Conservation (phyloP, 1,139 yeast species). For the Taiozyma sp. region DNA sequence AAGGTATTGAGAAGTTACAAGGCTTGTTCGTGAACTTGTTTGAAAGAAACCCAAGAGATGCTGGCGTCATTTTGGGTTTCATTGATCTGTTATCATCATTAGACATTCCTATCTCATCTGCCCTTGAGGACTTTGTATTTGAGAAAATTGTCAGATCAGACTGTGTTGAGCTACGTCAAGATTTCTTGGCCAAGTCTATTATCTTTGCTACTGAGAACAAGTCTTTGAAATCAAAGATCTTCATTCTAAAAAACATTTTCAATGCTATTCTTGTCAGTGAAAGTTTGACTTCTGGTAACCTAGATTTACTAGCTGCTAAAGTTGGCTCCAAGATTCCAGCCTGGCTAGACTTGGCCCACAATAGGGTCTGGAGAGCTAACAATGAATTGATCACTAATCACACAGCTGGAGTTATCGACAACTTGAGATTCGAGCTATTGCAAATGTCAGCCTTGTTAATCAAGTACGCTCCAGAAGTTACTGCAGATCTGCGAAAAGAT, state of each 20-base stretch:
- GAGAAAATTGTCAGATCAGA: conserved; percentile 46
- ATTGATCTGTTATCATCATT: conserved; percentile 44
- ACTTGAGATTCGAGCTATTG: conserved; percentile 68
- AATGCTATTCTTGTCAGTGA: conserved; percentile 65
- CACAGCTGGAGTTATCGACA: conserved; percentile 67
- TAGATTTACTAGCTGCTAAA: conserved; percentile 41
- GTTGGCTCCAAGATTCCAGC: conserved; percentile 30
- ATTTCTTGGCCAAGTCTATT: conserved; percentile 48
- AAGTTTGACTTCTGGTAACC: conserved; percentile 43
- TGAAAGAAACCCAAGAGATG: conserved; percentile 30
- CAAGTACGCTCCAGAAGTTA: conserved; percentile 56
- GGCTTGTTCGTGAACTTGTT: conserved; percentile 45
- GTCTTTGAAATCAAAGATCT: conserved; percentile 52
- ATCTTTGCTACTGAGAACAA: conserved; percentile 41
- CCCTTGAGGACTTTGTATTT: conserved; percentile 54
- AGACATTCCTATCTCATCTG: conserved; percentile 41
- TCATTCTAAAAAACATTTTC: conserved; percentile 56
- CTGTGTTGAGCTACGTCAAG: conserved; percentile 42
- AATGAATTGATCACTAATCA: conserved; percentile 49
- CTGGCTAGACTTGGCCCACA: conserved; percentile 63
- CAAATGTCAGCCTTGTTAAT: conserved; percentile 78
- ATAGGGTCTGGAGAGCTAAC: conserved; percentile 67
- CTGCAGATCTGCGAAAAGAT: conserved; percentile 71
- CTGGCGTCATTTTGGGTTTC: conserved; percentile 39
- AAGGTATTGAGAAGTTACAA: conserved; percentile 62